Conservation (phyloP, 768 basidiomycete species). For the Trametes punicea region DNA sequence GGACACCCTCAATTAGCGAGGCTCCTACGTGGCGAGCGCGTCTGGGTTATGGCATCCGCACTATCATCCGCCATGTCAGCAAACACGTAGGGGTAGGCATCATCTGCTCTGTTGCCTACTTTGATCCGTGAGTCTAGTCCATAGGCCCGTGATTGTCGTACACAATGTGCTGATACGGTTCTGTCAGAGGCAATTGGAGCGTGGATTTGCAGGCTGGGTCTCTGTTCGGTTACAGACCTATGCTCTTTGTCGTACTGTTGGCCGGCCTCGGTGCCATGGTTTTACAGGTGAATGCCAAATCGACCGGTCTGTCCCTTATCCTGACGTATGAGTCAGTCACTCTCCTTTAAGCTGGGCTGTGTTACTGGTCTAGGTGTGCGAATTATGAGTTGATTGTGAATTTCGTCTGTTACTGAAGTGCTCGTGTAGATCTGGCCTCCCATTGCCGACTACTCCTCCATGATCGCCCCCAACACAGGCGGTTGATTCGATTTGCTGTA, state of each 20-base stretch:
- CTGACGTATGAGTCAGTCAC: slow-evolving; percentile 42
- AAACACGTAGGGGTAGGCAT: slow-evolving; percentile 69
- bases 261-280: slow-evolving; percentile 80
- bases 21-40: slow-evolving; percentile 3
- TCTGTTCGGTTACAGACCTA: slow-evolving; percentile 71
- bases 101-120: slow-evolving; percentile 84
- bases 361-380: slow-evolving; percentile 75
- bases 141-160: not conserved
- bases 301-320: not conserved
- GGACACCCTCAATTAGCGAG: not conserved
- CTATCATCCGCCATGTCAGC: slow-evolving; percentile 17
- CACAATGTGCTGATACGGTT: not conserved
- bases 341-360: slow-evolving; percentile 76
- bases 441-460: slow-evolving; percentile 46
- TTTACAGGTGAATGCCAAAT: slow-evolving; percentile 56
- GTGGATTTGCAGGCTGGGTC: slow-evolving; percentile 88
- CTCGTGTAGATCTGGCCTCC: slow-evolving; percentile 38
- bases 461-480: slow-evolving; percentile 37
- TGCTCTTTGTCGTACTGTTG: slow-evolving; percentile 81
- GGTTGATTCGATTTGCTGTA: slow-evolving; percentile 34
- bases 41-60: not conserved
- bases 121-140: slow-evolving; percentile 58
- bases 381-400: not conserved
- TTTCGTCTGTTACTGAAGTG: not conserved
- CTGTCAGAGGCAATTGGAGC: slow-evolving; percentile 78